These are phyloP conservation scores for Cydonia oblonga DNA, from an alignment of 331 rosid species.

Conservation along the genomic window DNA sequence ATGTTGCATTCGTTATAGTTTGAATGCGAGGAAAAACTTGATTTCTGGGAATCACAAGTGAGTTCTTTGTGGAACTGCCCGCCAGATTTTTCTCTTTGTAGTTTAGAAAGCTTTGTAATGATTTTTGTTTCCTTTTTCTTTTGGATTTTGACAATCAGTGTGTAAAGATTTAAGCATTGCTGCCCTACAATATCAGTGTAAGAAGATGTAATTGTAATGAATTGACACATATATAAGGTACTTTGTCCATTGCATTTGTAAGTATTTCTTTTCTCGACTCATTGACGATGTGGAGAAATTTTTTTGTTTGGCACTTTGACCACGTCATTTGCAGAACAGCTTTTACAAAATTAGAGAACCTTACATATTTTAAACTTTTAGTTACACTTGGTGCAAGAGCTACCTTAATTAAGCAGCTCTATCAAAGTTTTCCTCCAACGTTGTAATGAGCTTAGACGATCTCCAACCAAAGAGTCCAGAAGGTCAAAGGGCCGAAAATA, in stretches of 20 bases:
- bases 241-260: not conserved
- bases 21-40: not conserved
- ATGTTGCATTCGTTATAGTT: conserved; percentile 10
- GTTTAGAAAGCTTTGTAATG: conserved; percentile 5
- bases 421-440: too few relatives aligned
- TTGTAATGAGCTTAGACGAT: too few relatives aligned
- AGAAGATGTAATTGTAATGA: not conserved
- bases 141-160: not conserved
- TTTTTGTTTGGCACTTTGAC: fast-evolving
- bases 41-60: not conserved
- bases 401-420: too few relatives aligned
- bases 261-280: not conserved
- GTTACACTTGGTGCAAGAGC: too few relatives aligned
- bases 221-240: too few relatives aligned
- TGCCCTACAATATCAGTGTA: conserved; percentile 7
- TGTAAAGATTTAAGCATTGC: conserved; percentile 6
- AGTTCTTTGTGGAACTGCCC: not conserved
- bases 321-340: too few relatives aligned
- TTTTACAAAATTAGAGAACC: too few relatives aligned
- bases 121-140: not conserved
- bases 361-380: too few relatives aligned
- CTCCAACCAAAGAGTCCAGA: too few relatives aligned
- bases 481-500: too few relatives aligned
- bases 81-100: not conserved
- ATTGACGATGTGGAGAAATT: not conserved